Base-by-base conservation (phyloP, 2,329 filamentous ascomycete genomes). In the Exophiala xenobiotica region DNA sequence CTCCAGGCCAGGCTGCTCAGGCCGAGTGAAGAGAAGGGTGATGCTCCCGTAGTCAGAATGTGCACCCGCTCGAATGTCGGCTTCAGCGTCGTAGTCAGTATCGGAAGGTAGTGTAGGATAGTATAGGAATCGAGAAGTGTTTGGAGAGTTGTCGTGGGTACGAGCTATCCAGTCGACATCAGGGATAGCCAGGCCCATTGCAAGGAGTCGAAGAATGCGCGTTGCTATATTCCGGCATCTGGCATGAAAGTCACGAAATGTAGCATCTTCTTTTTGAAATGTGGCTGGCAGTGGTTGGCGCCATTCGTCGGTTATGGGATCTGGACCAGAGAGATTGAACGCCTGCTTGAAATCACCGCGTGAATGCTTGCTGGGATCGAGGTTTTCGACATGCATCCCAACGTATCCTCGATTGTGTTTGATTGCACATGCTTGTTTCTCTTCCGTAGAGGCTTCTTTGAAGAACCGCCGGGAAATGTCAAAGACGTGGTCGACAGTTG, bases 341-440 rank as follows among this genome's bases (percentile, higher is more conserved):
- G 86, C 89, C 88, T 95, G 90, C 77, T 96, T 96, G 62, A 89
- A 90, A 65, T 96, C 90, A 12, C 88, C 64, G 75, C 87, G 88
- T 69, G 83, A 82, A 68, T 96, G 90, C 50, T 84, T 83, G 61
- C 84, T 82, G 2, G 91, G 90, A 66, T 97, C 92, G 7, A 97
- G 74, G 0, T 86, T 92, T 72, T 97, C 92, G 12, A 83, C 82
- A 64, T 92, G 87, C 87, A 95, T 91, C 14, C 82, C 83, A 1
- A 87, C 82, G 90, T 90, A 97, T 53, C 92, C 93, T 39, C 84
- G 82, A 65, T 97, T 97, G 74, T 53, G 38, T 16, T 42, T 53
- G 39, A 53, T 53, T 9, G 27, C 38, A 31, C 50, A 53, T 11
- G 38, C 44, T 18, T 26, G 14, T 26, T 53, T 53, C 23, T 53